Evolutionary conservation across 2,329 filamentous ascomycete genomes (phyloP), one percentile per base, ranked within the genome.

Genomic region (Penicillium sp.): DNA sequence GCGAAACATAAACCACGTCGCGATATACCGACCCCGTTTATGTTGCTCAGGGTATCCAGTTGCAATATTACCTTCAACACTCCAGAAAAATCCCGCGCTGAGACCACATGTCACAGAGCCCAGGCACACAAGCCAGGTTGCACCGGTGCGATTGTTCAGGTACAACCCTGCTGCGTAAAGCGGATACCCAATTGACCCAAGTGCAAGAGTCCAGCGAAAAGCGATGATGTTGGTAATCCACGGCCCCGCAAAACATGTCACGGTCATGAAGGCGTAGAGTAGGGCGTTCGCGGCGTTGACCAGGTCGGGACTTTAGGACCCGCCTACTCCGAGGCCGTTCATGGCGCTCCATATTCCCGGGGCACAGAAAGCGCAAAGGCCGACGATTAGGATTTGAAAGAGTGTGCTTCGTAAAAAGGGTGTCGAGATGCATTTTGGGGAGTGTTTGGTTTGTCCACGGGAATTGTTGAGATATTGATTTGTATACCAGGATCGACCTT

Each of bases 301-400:
- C 13, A 44, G 40, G n/a, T 44, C n/a, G n/a, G 40, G 40, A 5
- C 40, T 44, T 44, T 78, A 76, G 4, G 78, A 76, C 19, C 80
- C 80, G 24, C 79, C 80, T 2, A 77, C 80, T 2, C 80, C 80
- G 0, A 81, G 71, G 7, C 75, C 75, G 49, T 80, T 80, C 66
- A 82, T 77, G 17, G 80, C 80, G 62, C 72, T 75, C 80, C 80
- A 82, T 64, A 80, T 78, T 4, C 78, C 79, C 2, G 77, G 78
- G 1, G 77, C 78, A 9, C 73, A 77, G 61, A 80, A 80, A n/a
- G 78, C 76, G 40, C 75, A 77, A 8, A 74, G 70, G 26, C 78
- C 75, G n/a, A 78, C 77, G 2, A 80, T 64, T n/a, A 73, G 66
- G 61, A 79, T 78, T 65, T 80, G 78, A 56, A 79, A 79, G 51